These are phyloP conservation scores for Suillus cothurnatus DNA, from an alignment of 768 basidiomycete genomes.

Conservation along the genomic window DNA sequence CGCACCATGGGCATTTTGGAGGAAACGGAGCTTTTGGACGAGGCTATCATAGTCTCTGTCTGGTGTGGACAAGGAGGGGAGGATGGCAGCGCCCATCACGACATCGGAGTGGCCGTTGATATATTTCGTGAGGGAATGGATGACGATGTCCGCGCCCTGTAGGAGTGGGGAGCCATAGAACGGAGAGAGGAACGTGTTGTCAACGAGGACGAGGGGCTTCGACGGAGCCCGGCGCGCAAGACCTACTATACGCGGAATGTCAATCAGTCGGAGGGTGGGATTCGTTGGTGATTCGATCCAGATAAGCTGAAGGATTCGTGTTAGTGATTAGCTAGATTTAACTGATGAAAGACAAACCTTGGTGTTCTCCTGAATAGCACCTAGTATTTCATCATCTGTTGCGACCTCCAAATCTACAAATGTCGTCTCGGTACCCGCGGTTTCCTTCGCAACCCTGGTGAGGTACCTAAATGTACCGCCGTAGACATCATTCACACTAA, in stretches of 20 bases:
- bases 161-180: slow-evolving; percentile 89
- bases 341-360: slow-evolving; percentile 52
- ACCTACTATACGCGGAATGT: slow-evolving; percentile 69
- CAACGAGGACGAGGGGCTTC: slow-evolving; percentile 80
- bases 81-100: slow-evolving; percentile 82
- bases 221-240: slow-evolving; percentile 66
- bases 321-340: background rate
- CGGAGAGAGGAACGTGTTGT: slow-evolving; percentile 94
- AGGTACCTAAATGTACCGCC: slow-evolving; percentile 92
- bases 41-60: slow-evolving; percentile 44
- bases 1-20: slow-evolving; percentile 88
- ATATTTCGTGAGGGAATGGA: slow-evolving; percentile 89
- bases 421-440: slow-evolving; percentile 68
- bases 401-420: slow-evolving; percentile 81
- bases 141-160: slow-evolving; percentile 81
- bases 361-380: slow-evolving; percentile 73
- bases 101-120: slow-evolving; percentile 94
- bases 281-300: slow-evolving; percentile 98
- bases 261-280: slow-evolving; percentile 86
- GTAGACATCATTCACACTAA: slow-evolving; percentile 92
- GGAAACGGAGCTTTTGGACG: slow-evolving; percentile 67
- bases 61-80: slow-evolving; percentile 43
- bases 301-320: slow-evolving; percentile 56
- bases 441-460: slow-evolving; percentile 60
- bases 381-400: slow-evolving; percentile 63